Base-by-base conservation (phyloP, 352 stramenopile genomes). In the Aphanomyces cochlioides region DNA sequence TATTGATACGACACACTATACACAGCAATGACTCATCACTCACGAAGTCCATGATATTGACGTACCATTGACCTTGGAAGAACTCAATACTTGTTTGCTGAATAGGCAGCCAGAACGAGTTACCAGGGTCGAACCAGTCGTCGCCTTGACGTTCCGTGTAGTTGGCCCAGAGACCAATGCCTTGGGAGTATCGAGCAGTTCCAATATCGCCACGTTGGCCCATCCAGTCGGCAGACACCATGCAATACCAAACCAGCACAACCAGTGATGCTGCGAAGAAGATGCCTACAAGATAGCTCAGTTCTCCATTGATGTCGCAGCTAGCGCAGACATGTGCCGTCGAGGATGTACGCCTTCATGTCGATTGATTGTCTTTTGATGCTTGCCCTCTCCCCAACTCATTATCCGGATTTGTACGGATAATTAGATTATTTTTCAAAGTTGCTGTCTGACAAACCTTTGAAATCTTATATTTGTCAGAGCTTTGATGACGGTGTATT, bases 111-210 rank as follows among this genome's bases (percentile, higher is more conserved):
- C 85, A 93, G 34, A 93, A 78, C 47, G 85, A 90, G 65, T 93
- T 93, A 43, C 83, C 81, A 1, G 85, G 85, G 45, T 91, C 85
- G 47, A 88, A 93, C 50, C 56, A 73, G 5, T 75, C 68, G 56
- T 88, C 85, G 36, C 85, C 85, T 37, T 88, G 81, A 59, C 90
- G 85, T 66, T 90, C 80, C 3, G 85, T 93, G 75, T 85, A 93
- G 72, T 93, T 93, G 66, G 90, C 82, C 85, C 85, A 93, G 19
- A 93, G 69, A 1, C 85, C 85, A 56, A 93, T 80, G 58, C 85
- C 85, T 73, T 93, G 85, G 39, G 85, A 84, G 77, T 93, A 93
- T 71, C 83, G 85, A n/a, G 82, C 45, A 12, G 53, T 54, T 39
- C 28, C 61, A 56, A 73, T 76, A 64, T 84, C 72, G 37, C 85